A percentile compares a stretch with the other conserved stretches of the same genome.
phyloP scores from a whole-genome alignment of 2,329 filamentous ascomycete species.

The Ophiostoma montium region DNA sequence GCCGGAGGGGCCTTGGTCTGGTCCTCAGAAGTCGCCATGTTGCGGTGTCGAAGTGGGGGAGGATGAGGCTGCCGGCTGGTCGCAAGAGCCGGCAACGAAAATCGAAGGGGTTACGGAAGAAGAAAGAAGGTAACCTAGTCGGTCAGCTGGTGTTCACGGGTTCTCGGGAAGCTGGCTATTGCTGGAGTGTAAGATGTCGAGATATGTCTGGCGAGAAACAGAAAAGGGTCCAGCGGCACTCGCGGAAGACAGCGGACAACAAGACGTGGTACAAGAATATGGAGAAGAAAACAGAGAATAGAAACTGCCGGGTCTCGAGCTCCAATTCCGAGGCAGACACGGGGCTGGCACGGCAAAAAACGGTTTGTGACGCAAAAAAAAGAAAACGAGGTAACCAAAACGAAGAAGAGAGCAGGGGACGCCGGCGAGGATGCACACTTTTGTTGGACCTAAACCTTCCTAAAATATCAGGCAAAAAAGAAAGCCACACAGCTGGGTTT shows the following conservation, averaged over 20 bases:
- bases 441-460: slow-evolving; percentile 4
- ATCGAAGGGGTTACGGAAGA: background rate
- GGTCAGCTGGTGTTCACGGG: background rate
- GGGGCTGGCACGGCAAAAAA: background rate
- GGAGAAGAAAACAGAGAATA: background rate
- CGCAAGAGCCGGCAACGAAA: background rate
- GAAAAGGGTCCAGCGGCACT: background rate
- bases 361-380: background rate
- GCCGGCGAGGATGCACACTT: slow-evolving; percentile 5
- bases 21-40: slow-evolving; percentile 9
- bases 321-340: background rate
- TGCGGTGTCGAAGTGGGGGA: background rate
- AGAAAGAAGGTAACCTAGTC: background rate
- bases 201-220: background rate
- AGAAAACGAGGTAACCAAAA: background rate
- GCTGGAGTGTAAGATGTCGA: background rate
- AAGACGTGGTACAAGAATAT: background rate
- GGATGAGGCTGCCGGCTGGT: background rate
- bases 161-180: background rate
- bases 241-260: background rate
- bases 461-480: background rate
- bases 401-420: background rate
- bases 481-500: slow-evolving; percentile 2
- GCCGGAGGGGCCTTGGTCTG: slow-evolving; percentile 6
- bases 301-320: background rate